Percentiles rank a stretch among this genome's conserved stretches.
phyloP scores from a whole-genome alignment of 2,329 filamentous ascomycete genomes.

The Fusarium continuum region DNA sequence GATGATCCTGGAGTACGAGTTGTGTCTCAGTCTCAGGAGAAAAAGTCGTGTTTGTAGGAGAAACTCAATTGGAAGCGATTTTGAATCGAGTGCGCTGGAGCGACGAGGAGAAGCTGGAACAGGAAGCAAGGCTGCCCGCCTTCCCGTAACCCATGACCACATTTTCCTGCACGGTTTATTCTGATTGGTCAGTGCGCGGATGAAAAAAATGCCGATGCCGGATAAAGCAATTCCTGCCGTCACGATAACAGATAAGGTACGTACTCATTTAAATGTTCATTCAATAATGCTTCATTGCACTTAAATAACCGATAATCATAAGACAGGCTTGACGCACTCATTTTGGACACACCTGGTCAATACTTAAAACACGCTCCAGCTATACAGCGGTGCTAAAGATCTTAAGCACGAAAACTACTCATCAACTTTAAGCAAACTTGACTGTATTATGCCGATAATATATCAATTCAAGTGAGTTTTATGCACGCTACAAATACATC shows the following conservation, averaged over 20 bases:
- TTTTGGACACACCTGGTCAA: too few species aligned
- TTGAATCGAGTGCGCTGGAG: slow-evolving; percentile 38
- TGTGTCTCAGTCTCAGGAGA: not conserved
- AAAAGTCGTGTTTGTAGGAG: slow-evolving; percentile 15
- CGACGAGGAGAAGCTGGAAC: slow-evolving; percentile 42
- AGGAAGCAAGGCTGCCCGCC: slow-evolving; percentile 47
- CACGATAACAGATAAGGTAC: slow-evolving; percentile 15
- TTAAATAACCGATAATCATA: not conserved
- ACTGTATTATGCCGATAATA: not conserved
- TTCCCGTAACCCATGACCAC: slow-evolving; percentile 45
- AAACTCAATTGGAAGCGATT: slow-evolving; percentile 30
- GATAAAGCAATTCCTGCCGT: slow-evolving; percentile 6
- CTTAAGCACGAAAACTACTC: too few species aligned
- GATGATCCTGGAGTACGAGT: not conserved
- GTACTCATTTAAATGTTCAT: not conserved
- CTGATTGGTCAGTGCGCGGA: slow-evolving; percentile 30
- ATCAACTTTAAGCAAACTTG: too few species aligned
- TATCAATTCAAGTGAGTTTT: not conserved
- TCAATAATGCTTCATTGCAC: not conserved
- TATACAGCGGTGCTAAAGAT: too few species aligned
- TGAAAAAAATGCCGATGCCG: slow-evolving; percentile 39
- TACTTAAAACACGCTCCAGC: too few species aligned
- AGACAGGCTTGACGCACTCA: not conserved
- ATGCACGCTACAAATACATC: not conserved
- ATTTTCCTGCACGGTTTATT: slow-evolving; percentile 38